Base-by-base conservation (phyloP, 805 yeast species). In the Lipomyces sp. region DNA sequence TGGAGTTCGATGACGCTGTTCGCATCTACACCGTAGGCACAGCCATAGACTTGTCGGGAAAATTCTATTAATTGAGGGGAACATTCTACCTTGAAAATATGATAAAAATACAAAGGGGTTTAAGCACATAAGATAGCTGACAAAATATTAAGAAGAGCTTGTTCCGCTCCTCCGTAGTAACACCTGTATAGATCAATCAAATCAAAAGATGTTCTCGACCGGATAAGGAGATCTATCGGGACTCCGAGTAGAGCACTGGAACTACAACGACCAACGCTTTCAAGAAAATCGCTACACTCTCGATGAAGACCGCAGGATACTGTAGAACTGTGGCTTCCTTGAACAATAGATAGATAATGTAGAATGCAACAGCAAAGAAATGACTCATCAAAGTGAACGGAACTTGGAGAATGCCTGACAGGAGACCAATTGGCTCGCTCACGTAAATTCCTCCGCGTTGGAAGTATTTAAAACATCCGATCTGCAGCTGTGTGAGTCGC, bases 381-480 rank as follows among this genome's bases (percentile, higher is more conserved):
- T 91, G 96, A 68, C 82, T 78, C 64, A 95, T 81, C 55, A 93
- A 75, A 41, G 79, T 63, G 65, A 78, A 72, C 13, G 97, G 96
- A 59, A 74, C 76, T 42, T 95, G 95, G 48, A 79, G 69, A 63
- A 88, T 74, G 14, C 97, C 98, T 50, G 90, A 77, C 46, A 93
- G 76, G 63, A 93, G 79, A 3, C 87, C 83, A 46, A 88, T 83
- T 5, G 98, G 98, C 4, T 83, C 84, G 19, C 70, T 65, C 18
- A 86, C 79, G 63, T 89, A 84, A 45, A 74, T 80, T 21, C 97
- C 97, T 37, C 98, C 98, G 45, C 78, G 75, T 65, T 76, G 70
- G 75, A 93, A 88, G 70, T 93, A 93, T 50, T 73, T 73, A 76
- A 89, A 88, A 69, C 98, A 93, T 7, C 98, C 98, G 41, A 69